Conservation (phyloP, 2,329 filamentous ascomycete species). For the Exophiala oligosperma region DNA sequence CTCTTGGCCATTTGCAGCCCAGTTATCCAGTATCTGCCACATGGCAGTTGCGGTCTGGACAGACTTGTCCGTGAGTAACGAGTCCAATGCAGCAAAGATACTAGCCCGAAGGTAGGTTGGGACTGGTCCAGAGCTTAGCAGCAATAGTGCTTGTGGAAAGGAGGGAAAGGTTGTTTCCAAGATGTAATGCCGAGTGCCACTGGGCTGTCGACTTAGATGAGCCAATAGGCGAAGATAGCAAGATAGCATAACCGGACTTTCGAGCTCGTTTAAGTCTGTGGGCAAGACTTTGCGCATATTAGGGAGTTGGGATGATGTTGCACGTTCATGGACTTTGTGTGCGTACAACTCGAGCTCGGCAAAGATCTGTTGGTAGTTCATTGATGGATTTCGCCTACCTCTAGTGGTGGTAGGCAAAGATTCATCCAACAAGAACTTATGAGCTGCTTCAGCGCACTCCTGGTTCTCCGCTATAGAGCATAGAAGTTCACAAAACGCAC, state of each 20-base stretch:
- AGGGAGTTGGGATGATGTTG: conserved; percentile 57
- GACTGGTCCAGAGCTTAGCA: conserved; percentile 74
- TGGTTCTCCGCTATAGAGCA: conserved; percentile 82
- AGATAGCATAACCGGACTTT: conserved; percentile 95
- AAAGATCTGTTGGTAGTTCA: conserved; percentile 93
- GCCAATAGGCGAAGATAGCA: conserved; percentile 87
- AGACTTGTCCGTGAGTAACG: conserved; percentile 74
- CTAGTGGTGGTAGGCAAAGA: conserved; percentile 64
- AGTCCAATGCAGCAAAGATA: conserved; percentile 75
- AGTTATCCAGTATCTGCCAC: conserved; percentile 58
- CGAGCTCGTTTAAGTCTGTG: conserved; percentile 79
- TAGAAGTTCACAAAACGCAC: conserved; percentile 95
- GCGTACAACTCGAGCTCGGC: conserved; percentile 85
- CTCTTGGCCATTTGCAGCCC: conserved; percentile 27
- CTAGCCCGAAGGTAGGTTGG: conserved; percentile 77
- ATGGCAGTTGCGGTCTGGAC: conserved; percentile 57
- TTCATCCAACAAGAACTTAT: conserved; percentile 84
- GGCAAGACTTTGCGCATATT: conserved; percentile 61
- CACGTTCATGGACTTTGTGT: conserved; percentile 72
- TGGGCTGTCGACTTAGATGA: conserved; percentile 75
- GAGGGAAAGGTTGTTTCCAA: conserved; percentile 66
- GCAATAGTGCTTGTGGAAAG: conserved; percentile 72
- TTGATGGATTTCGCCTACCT: conserved; percentile 76
- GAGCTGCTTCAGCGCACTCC: conserved; percentile 78
- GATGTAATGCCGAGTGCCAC: conserved; percentile 70